These are phyloP conservation scores for Orobanche coerulescens DNA, from an alignment of 257 asterid species.

Conservation along the genomic window DNA sequence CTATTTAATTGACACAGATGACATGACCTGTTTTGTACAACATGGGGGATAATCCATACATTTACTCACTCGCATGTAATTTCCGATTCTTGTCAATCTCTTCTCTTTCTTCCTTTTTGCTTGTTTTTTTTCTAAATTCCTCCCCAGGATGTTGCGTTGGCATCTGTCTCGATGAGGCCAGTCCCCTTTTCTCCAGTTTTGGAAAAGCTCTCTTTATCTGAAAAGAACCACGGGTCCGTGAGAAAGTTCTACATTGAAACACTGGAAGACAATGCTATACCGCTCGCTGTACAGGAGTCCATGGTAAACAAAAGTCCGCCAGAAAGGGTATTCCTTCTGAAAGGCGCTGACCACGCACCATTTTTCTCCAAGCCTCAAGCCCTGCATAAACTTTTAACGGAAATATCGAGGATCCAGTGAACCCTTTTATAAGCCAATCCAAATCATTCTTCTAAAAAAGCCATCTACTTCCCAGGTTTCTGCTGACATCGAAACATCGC, in stretches of 20 bases:
- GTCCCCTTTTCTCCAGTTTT: slow-evolving; percentile 77
- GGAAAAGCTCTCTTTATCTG: slow-evolving; percentile 82
- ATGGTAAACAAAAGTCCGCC: slow-evolving; percentile 67
- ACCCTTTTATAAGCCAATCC: neutral
- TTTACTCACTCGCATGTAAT: neutral
- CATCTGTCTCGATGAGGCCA: slow-evolving; percentile 92
- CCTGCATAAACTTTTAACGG: slow-evolving; percentile 65
- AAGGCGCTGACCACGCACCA: slow-evolving; percentile 95
- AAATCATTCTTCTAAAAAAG: neutral
- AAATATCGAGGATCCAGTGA: slow-evolving; percentile 60
- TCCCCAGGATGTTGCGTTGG: slow-evolving; percentile 86
- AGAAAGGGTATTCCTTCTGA: slow-evolving; percentile 60
- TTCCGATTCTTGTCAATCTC: slow-evolving; percentile 7
- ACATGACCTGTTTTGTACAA: too few species aligned
- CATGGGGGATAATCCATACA: neutral
- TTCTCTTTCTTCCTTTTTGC: slow-evolving; percentile 14
- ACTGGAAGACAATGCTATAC: slow-evolving; percentile 80
- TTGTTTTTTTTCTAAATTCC: too few species aligned
- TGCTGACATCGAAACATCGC: neutral
- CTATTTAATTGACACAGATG: too few species aligned
- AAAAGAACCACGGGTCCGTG: slow-evolving; percentile 64
- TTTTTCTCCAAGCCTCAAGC: slow-evolving; percentile 98
- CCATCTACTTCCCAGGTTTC: neutral
- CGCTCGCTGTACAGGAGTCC: slow-evolving; percentile 57
- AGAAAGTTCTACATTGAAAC: slow-evolving; percentile 78